phyloP scores from a whole-genome alignment of 2,329 filamentous ascomycete species.

The Pestalotiopsis sp. region DNA sequence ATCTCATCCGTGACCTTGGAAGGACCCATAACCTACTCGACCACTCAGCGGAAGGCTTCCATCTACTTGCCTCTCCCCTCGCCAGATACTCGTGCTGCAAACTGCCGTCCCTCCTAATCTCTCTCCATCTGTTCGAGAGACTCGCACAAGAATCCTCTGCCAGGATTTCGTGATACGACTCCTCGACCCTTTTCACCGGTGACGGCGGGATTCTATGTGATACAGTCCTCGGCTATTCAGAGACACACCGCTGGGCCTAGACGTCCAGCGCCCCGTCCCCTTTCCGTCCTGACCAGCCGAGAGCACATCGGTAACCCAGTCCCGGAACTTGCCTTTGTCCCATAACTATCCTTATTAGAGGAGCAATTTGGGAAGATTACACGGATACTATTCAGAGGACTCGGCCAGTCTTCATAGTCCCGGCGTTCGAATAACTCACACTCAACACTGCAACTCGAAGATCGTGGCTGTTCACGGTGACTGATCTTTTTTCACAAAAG shows the following conservation, averaged over 20 bases:
- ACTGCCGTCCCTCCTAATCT: conserved; percentile 19
- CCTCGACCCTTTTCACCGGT: conserved; percentile 30
- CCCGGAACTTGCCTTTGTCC: conserved; percentile 27
- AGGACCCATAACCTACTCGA: conserved; percentile 15
- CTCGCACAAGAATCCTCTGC: conserved; percentile 28
- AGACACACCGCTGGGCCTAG: conserved; percentile 31
- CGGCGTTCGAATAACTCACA: neutral
- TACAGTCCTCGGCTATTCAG: conserved; percentile 38
- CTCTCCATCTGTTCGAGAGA: conserved; percentile 18
- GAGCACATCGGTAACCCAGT: conserved; percentile 25
- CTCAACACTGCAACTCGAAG: neutral
- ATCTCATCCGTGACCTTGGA: conserved; percentile 18
- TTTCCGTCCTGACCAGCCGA: conserved; percentile 27
- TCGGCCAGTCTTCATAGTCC: neutral
- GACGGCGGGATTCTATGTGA: conserved; percentile 38
- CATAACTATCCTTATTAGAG: conserved; percentile 23
- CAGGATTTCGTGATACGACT: conserved; percentile 32
- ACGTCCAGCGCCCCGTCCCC: conserved; percentile 23
- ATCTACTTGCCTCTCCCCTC: conserved; percentile 1
- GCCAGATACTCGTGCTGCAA: conserved; percentile 18
- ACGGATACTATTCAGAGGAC: conserved; percentile 6
- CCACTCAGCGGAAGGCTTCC: conserved; percentile 13
- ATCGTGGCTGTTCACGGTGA: neutral
- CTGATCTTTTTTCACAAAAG: neutral
- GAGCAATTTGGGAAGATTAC: conserved; percentile 18